Evolutionary conservation across 2,329 filamentous ascomycete species (phyloP), one percentile per base, ranked within the genome.

Genomic region (Pyrenophora tritici-repentis): DNA sequence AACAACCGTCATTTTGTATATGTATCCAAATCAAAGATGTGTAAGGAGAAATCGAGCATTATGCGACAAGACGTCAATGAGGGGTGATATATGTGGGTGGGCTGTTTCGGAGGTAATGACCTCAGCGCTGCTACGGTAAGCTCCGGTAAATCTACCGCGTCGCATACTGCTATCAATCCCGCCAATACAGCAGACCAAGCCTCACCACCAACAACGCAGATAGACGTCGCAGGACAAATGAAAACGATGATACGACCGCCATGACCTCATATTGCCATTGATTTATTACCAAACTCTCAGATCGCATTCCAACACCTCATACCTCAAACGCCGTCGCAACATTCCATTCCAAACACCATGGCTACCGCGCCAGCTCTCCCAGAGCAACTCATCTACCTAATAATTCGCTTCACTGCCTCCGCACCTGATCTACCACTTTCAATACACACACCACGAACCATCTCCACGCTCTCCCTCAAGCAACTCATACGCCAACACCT

Each of bases 391-490:
- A 80, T 96, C 49, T 86, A 88, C 66, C 81, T 97, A 38, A 93
- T 90, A 32, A 87, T 97, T 72, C 91, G 93, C 73, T 97, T 99
- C 82, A 91, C 91, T 45, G 86, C 87, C 53, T 86, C 90, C 1
- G 83, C 93, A 50, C 87, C 91, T 13, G 94, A 97, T 72, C 83
- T 97, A 33, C 83, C 87, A 34, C 83, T 97, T 53, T 86, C 90
- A 65, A 85, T 97, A 66, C 73, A 84, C 41, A 77, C 80, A 5
- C 90, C 92, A 0, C 74, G 80, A 40, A 79, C 80, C 26, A 91
- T 88, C 9, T 90, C 90, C 35, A 84, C 90, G 46, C 83, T 91
- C 47, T 84, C 87, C 2, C 82, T 97, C 50, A 96, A 96, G 74
- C 87, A 89, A 63, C 81, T 88, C 43, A 90, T 97, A 68, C 91